Base-by-base conservation (phyloP, 345 rosid species). In the Populus deltoides region DNA sequence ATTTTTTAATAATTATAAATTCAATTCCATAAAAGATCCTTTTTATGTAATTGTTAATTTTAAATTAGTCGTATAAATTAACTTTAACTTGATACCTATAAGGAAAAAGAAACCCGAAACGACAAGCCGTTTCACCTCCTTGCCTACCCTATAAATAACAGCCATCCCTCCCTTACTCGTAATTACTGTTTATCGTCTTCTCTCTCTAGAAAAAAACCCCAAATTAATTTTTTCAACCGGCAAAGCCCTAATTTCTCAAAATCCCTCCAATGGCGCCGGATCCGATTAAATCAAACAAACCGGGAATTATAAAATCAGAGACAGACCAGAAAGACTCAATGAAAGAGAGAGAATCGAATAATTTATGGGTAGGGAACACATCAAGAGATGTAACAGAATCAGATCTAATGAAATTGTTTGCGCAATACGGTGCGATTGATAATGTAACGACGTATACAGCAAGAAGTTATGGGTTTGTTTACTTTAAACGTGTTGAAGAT, bases 321-420 rank as follows among this genome's bases (percentile, higher is more conserved):
- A 53, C 59, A 53, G 59, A 53, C 10, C 59, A 53, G 20, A n/a
- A 53, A 22, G 22, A 20, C 7, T 7, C 59, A 6, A 1, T n/a
- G n/a, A n/a, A 53, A 18, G 59, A 6, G n/a, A 53, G 20, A 20
- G 59, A 53, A 53, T 91, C 97, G 51, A 93, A 79, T 85, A 88
- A 89, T 73, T 92, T 96, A 1, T 93, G 99, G 99, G 91, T 93
- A 2, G 98, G 99, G 2, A 92, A 92, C 67, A 72, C 93, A 4
- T 53, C 90, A 18, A 57, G 83, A 0, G 97, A 86, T 45, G 88
- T 89, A n/a, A 87, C 83, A 6, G 97, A 93, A 66, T 79, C 88
- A 7, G 98, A 91, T 86, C 90, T 96, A 33, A 82, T 83, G 77
- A 90, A 86, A 10, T 38, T 91, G 59, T 96, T 93, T 82, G 86